phyloP scores from a whole-genome alignment of 345 rosid genomes.

The Aquilaria malaccensis region DNA sequence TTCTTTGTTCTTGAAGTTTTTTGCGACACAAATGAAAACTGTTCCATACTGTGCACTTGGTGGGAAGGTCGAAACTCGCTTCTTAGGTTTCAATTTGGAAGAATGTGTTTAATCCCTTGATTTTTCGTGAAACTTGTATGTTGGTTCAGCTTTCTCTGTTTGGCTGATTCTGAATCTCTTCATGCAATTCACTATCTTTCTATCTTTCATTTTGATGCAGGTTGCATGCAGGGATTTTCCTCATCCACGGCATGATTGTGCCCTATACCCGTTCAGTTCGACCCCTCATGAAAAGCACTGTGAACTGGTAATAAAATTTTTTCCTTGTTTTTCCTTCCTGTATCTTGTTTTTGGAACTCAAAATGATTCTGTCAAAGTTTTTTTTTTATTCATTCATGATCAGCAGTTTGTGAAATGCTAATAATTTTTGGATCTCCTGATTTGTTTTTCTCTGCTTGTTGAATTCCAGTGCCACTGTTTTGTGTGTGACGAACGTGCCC shows the following conservation, averaged over 20 bases:
- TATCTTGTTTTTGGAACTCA: not conserved
- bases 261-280: conserved; percentile 48
- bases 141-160: too few species aligned
- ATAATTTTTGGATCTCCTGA: not conserved
- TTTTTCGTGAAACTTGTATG: too few species aligned
- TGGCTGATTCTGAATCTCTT: too few species aligned
- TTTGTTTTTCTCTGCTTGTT: not conserved
- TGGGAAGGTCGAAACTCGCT: too few species aligned
- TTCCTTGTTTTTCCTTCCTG: not conserved
- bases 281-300: conserved; percentile 53
- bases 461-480: conserved; percentile 78
- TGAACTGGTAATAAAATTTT: conserved; percentile 41
- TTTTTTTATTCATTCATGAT: not conserved
- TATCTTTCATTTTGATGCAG: conserved; percentile 30
- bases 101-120: too few species aligned
- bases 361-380: not conserved
- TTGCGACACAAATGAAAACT: too few species aligned
- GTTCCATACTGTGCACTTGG: too few species aligned
- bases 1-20: too few species aligned
- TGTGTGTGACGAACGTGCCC: conserved; percentile 80
- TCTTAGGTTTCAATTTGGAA: too few species aligned
- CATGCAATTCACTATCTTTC: not conserved
- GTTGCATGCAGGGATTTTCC: conserved; percentile 92
- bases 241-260: conserved; percentile 78
- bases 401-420: not conserved